Evolutionary conservation across 148 eudicot genomes (phyloP).

Genomic region (Chenopodium suecicum): DNA sequence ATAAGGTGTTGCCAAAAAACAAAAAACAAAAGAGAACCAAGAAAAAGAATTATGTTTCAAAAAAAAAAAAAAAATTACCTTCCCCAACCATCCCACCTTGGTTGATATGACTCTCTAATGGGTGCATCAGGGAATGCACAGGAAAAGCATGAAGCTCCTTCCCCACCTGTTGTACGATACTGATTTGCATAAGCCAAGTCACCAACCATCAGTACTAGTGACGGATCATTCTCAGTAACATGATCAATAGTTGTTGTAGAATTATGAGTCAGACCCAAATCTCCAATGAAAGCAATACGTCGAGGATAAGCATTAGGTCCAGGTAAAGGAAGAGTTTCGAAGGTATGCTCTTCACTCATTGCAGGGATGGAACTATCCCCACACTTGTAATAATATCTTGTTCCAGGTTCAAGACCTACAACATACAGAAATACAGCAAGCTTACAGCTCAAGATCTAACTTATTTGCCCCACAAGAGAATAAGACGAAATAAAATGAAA

Average conservation of each 20-base stretch:
- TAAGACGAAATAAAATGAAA: background rate
- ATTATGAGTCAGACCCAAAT: constrained; percentile 83
- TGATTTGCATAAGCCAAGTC: constrained; percentile 88
- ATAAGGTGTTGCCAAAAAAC: background rate
- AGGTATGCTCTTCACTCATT: constrained; percentile 66
- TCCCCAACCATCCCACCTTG: constrained; percentile 98
- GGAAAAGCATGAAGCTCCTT: constrained; percentile 72
- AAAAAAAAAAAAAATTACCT: constrained; percentile 42
- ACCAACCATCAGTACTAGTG: constrained; percentile 76
- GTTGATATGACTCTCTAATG: constrained; percentile 81
- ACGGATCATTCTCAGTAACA: constrained; percentile 69
- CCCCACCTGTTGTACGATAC: constrained; percentile 78
- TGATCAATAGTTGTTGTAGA: constrained; percentile 85
- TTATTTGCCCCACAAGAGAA: background rate
- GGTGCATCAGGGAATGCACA: constrained; percentile 86
- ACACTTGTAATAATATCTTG: constrained; percentile 78
- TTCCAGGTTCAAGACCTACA: constrained; percentile 78
- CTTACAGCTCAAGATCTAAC: background rate
- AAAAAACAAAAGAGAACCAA: background rate
- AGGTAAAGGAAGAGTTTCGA: constrained; percentile 63
- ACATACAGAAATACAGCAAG: background rate
- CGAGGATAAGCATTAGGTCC: constrained; percentile 59
- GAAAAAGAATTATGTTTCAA: too few species aligned
- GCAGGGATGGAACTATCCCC: constrained; percentile 75
- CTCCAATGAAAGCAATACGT: constrained; percentile 78